Base-by-base conservation (phyloP, 2,329 filamentous ascomycete species). In the Botrytis byssoidea region DNA sequence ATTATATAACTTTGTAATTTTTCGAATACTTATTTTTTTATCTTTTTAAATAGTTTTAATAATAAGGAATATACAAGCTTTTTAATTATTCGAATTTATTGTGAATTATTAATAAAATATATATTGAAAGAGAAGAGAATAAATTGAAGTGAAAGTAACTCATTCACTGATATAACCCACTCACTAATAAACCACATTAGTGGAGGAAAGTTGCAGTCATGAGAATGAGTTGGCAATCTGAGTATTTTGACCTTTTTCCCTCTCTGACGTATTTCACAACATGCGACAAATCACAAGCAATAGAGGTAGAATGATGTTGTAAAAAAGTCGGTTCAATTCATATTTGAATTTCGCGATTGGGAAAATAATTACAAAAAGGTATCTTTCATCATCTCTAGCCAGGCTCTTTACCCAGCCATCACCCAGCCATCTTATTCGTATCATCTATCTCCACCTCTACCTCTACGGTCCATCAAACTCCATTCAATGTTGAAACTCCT, bases 341-440 rank as follows among this genome's bases (percentile, higher is more conserved):
- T 29, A 40, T 25, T 29, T 40, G 25, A 57, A 57, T 57, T 35
- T 63, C 9, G 22, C 29, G 55, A n/a, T 67, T 67, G 32, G 22
- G 18, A 40, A 67, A 14, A 48, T 48, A 64, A 37, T 29, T 71
- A 64, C 69, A 71, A 71, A 57, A 70, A 64, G 18, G 12, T 29
- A 64, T 48, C 35, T 64, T 46, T 63, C 6, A 35, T 61, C 55
- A 40, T 44, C 46, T 51, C 20, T 51, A 12, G 12, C 25, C 25
- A 44, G 22, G 44, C 14, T 16, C 35, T 51, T 8, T 37, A 51
- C 44, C 14, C 44, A 32, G 51, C 51, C 25, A 51, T 67, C n/a
- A 51, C 44, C 14, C 32, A 29, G 51, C 51, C n/a, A 51, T 67
- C n/a, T 32, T 4, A 20, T 22, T 55, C 59, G 0, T 2, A 4